These are phyloP conservation scores for Vaccinium darrowii DNA, from an alignment of 148 eudicot genomes.

Conservation along the genomic window DNA sequence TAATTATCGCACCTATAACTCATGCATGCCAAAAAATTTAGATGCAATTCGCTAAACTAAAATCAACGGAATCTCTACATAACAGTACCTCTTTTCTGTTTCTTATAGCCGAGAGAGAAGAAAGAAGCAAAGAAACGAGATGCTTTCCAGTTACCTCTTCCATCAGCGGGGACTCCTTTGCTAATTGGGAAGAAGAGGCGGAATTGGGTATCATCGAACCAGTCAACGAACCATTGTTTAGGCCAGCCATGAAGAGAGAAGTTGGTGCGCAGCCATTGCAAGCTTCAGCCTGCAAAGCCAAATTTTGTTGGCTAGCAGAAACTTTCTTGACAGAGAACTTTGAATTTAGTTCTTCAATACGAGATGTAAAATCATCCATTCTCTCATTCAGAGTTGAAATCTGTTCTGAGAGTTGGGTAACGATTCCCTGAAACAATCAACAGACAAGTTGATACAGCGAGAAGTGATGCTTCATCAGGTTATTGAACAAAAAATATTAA, in stretches of 20 bases:
- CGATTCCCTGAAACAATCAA: slow-evolving; percentile 59
- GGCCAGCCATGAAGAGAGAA: slow-evolving; percentile 46
- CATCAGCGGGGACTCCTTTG: slow-evolving; percentile 68
- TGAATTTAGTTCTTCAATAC: slow-evolving; percentile 76
- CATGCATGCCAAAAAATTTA: not conserved
- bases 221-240: slow-evolving; percentile 54
- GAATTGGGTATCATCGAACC: slow-evolving; percentile 55
- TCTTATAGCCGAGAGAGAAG: not conserved
- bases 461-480: not conserved
- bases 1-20: not conserved
- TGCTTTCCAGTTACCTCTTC: slow-evolving; percentile 64
- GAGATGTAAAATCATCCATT: slow-evolving; percentile 89
- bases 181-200: slow-evolving; percentile 75
- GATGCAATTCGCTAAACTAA: not conserved
- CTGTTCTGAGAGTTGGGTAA: slow-evolving; percentile 81
- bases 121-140: not conserved
- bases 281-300: slow-evolving; percentile 69
- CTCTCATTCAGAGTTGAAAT: slow-evolving; percentile 86
- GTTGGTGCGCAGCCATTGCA: slow-evolving; percentile 61
- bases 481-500: not conserved
- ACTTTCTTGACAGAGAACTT: slow-evolving; percentile 42
- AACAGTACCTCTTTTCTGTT: not conserved
- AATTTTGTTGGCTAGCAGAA: slow-evolving; percentile 74
- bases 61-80: not conserved
- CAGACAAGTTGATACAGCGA: not conserved